A percentile compares a stretch with the other conserved stretches of the same genome.
These are phyloP conservation scores for Pseudoneurospora amorphoporcata DNA, from an alignment of 495 filamentous ascomycete genomes.

Conservation along the genomic window DNA sequence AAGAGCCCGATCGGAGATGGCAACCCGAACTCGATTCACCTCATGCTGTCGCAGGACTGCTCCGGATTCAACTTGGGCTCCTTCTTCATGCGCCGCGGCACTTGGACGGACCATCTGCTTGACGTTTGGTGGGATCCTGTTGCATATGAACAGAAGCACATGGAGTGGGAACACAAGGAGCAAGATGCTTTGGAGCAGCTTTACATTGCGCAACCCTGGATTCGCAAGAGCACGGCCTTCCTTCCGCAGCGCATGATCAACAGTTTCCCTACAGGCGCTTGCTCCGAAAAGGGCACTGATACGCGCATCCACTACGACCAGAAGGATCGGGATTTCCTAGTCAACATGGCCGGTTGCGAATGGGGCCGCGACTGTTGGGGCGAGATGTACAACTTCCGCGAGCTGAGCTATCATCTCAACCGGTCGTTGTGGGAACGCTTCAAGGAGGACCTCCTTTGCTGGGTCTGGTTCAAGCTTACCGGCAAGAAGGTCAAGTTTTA, in stretches of 20 bases:
- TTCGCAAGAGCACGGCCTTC: slow-evolving; percentile 80
- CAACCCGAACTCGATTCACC: slow-evolving; percentile 62
- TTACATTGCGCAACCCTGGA: slow-evolving; percentile 86
- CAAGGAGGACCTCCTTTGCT: slow-evolving; percentile 46
- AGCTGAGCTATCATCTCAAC: slow-evolving; percentile 79
- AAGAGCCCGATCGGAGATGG: slow-evolving; percentile 66
- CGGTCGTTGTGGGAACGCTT: slow-evolving; percentile 66
- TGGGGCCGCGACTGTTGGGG: slow-evolving; percentile 97
- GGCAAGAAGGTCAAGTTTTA: slow-evolving; percentile 44
- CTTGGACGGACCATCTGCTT: slow-evolving; percentile 85
- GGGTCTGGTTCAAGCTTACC: slow-evolving; percentile 44
- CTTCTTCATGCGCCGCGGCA: slow-evolving; percentile 77
- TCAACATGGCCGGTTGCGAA: slow-evolving; percentile 98
- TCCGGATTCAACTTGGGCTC: slow-evolving; percentile 93
- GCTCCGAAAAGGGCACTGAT: slow-evolving; percentile 61
- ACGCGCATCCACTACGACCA: slow-evolving; percentile 75
- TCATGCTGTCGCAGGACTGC: slow-evolving; percentile 90
- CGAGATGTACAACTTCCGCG: slow-evolving; percentile 89
- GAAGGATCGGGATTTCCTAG: slow-evolving; percentile 81
- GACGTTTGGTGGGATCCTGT: slow-evolving; percentile 99
- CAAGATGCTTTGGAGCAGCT: slow-evolving; percentile 91
- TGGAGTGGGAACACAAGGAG: slow-evolving; percentile 99
- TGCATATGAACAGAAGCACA: slow-evolving; percentile 95
- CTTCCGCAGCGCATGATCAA: slow-evolving; percentile 88
- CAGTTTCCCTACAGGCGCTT: slow-evolving; percentile 85